Base-by-base conservation (phyloP, 495 filamentous ascomycete genomes). In the Podospora pseudoanserina region DNA sequence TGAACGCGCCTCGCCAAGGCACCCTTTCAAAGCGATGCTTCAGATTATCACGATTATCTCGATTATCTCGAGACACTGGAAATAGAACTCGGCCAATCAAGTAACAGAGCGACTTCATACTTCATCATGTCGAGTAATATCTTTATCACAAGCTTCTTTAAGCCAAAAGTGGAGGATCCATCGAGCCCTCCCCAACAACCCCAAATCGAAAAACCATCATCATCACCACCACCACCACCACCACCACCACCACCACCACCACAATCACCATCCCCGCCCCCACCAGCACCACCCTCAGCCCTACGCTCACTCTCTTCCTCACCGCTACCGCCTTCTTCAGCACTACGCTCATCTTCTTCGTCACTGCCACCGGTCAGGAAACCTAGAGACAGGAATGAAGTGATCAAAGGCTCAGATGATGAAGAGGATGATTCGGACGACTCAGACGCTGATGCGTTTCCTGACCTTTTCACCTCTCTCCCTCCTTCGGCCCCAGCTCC, bases 341-440 rank as follows among this genome's bases (percentile, higher is more conserved):
- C 66, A 60, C 59, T 64, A 6, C 64, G 30, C 65, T 76, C 68
- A 30, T 71, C 76, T n/a, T 75, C 69, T 1, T 76, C 80, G 34
- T 74, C 79, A 0, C 67, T 73, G 28, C 72, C 71, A 58, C 66
- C 73, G 19, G 64, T 75, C 2, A 65, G 74, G 26, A 71, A 72
- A 6, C 26, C 34, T 27, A 67, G 75, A 13, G 72, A 73, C 60
- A 76, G 74, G 54, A 73, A 81, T 61, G 73, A 76, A 20, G 85
- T 90, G 32, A 89, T 92, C 63, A 84, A 82, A 56, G 84, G 80
- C 66, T 94, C 73, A 4, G 73, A 74, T n/a, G 68, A 68, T 19
- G 68, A 70, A 16, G 68, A 70, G 28, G 76, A 71, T 11, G 63
- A 68, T 28, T 53, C 60, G 44, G 62, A 64, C 53, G 53, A 23